Evolutionary conservation across 257 asterid genomes (phyloP), one percentile per base, ranked within the genome.

Genomic region (Salvia splendens): DNA sequence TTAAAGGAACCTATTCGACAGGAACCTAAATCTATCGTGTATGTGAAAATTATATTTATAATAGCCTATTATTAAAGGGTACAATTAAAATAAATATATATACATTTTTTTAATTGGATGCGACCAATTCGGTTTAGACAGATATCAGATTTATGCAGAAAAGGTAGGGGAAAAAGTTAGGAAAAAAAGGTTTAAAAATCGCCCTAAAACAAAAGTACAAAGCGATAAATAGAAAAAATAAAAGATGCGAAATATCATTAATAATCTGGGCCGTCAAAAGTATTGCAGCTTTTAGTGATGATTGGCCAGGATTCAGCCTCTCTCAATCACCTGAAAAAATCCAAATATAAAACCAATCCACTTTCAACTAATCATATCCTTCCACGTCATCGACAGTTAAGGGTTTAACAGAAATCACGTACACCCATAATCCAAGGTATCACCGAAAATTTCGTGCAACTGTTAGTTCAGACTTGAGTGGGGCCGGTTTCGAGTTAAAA

Each of bases 201-300:
- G 45, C 12, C 45, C 1, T 40, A 51, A 51, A 17, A 28, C n/a
- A 61, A 24, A 24, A 50, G 58, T 2, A 17, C 12, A 12, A 46
- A 40, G 7, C 8, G 12, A 55, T 6, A 24, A 49, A 30, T 3
- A 5, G 4, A 41, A 57, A 48, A 17, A 3, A 0, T 7, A 65
- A 32, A 38, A 54, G 59, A 56, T 8, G 49, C 47, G 5, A 73
- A 50, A 64, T 51, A 8, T 62, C 69, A 67, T 41, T 12, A 12
- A 52, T 5, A 74, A 74, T 74, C 70, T 53, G 59, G 67, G 74
- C 78, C 74, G 74, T 67, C 60, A 68, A 72, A 68, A 33, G 28
- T 20, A n/a, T 60, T 61, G 36, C 65, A 52, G 66, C 58, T 30
- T 41, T 24, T 54, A 32, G 2, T 50, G 16, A 65, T 57, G 11